Evolutionary conservation across 805 yeast species (phyloP), one percentile per base, ranked within the genome.

Genomic region (Spathaspora gorwiae): DNA sequence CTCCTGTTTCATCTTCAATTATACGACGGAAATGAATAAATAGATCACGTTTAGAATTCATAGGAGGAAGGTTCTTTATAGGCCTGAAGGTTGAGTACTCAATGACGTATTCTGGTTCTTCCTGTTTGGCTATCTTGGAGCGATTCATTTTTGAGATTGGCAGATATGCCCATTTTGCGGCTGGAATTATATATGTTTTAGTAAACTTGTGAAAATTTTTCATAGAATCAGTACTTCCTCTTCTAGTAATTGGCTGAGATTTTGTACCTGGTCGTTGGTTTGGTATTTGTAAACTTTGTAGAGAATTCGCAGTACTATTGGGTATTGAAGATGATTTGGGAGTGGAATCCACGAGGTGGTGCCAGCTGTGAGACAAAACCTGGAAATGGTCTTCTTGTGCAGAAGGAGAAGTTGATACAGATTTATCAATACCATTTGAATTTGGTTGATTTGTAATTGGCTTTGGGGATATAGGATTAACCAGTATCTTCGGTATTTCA

Each of bases 41-140:
- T 12, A 55, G 35, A 32, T 64, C 65, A 7, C 42, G 33, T 12
- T 50, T 57, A 27, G 49, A 39, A 10, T 45, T 41, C n/a, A 65
- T 51, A 7, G 44, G 47, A 1, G 41, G 47, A 7, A 57, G 14
- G n/a, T 47, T 39, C 2, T 50, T 45, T 7, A 58, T 26, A 2
- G 62, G 63, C 42, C 57, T 52, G 47, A 68, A 63, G 2, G 66
- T 67, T 3, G 68, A 61, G 47, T 67, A 67, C 44, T 68, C 73
- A 24, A 68, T 68, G 13, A 47, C 40, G 51, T 66, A 68, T 7
- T 47, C 39, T 7, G 38, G 32, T 36, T 37, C 40, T n/a, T 37
- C 37, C 7, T n/a, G 12, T 34, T 39, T 38, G 38, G 46, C 27
- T 9, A 43, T 44, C 13, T 40, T 44, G 31, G 52, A 34, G 6